Evolutionary conservation across 2,329 filamentous ascomycete species (phyloP).

Genomic region (Claviceps maximensis): DNA sequence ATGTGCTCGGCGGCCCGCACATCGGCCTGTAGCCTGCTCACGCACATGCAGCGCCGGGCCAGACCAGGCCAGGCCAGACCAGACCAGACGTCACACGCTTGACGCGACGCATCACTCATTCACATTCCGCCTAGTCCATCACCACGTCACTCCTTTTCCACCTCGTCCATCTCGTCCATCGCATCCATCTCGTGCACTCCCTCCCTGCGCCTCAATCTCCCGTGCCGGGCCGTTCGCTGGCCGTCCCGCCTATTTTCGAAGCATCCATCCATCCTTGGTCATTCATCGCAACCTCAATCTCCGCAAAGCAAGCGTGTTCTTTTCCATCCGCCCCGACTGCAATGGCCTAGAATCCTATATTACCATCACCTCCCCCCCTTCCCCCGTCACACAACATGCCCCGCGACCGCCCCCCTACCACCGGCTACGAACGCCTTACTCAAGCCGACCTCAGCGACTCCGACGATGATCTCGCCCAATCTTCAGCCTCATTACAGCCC

Average conservation of each 20-base stretch:
- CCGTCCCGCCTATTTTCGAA: no score
- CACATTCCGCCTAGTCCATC: neutral
- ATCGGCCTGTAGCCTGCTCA: no score
- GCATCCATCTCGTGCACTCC: neutral
- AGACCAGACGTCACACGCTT: neutral
- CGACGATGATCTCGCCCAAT: constrained; percentile 46
- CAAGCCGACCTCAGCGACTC: constrained; percentile 69
- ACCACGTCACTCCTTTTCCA: neutral
- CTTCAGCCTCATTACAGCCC: constrained; percentile 43
- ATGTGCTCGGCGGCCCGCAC: no score
- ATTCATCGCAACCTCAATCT: neutral
- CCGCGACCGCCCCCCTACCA: constrained; percentile 55
- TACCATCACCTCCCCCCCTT: no score
- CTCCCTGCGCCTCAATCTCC: neutral
- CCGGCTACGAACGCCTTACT: constrained; percentile 73
- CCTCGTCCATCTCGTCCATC: no score
- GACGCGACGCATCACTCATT: neutral
- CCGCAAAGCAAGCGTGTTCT: neutral
- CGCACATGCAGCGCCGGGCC: constrained; percentile 18
- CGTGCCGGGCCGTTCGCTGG: neutral
- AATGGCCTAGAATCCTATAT: constrained; percentile 1
- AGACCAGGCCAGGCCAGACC: neutral
- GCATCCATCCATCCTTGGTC: neutral
- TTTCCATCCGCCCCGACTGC: neutral
- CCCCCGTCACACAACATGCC: constrained; percentile 37